Evolutionary conservation across 768 basidiomycete genomes (phyloP).

Genomic region (Boletus vermiculosoides): DNA sequence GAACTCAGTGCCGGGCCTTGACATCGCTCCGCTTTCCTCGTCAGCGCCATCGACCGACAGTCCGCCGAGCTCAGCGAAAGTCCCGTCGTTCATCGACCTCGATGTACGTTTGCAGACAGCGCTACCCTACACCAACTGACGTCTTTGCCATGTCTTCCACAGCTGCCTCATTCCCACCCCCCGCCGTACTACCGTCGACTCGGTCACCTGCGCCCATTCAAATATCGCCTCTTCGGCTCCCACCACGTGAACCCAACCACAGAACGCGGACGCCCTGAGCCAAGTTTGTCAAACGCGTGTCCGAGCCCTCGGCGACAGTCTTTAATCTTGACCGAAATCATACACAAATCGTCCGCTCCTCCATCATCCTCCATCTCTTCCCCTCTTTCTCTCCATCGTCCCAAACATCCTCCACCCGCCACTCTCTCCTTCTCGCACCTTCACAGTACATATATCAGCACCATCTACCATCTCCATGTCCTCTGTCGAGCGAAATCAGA

Average conservation of each 20-base stretch:
- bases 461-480: conserved; percentile 34
- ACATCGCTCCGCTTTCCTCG: conserved; percentile 18
- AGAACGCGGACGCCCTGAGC: conserved; percentile 30
- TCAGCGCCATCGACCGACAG: conserved; percentile 27
- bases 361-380: conserved; percentile 19
- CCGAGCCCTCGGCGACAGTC: conserved; percentile 30
- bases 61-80: conserved; percentile 39
- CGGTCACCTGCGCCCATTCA: conserved; percentile 6
- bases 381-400: conserved; percentile 12
- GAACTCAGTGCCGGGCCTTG: conserved; percentile 28
- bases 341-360: conserved; percentile 30
- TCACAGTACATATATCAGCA: conserved; percentile 21
- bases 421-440: conserved; percentile 32
- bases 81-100: conserved; percentile 18
- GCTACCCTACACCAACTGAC: conserved; percentile 24
- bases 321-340: conserved; percentile 36
- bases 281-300: conserved; percentile 39
- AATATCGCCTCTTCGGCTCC: conserved; percentile 31
- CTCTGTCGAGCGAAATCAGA: conserved; percentile 40
- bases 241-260: conserved; percentile 35
- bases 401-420: conserved; percentile 17
- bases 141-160: conserved; percentile 24
- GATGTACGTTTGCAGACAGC: conserved; percentile 28
- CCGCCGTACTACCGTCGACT: conserved; percentile 21
- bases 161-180: conserved; percentile 17